Base-by-base conservation (phyloP, 1,284 basidiomycete species). In the Lentinula novae-zelandiae region DNA sequence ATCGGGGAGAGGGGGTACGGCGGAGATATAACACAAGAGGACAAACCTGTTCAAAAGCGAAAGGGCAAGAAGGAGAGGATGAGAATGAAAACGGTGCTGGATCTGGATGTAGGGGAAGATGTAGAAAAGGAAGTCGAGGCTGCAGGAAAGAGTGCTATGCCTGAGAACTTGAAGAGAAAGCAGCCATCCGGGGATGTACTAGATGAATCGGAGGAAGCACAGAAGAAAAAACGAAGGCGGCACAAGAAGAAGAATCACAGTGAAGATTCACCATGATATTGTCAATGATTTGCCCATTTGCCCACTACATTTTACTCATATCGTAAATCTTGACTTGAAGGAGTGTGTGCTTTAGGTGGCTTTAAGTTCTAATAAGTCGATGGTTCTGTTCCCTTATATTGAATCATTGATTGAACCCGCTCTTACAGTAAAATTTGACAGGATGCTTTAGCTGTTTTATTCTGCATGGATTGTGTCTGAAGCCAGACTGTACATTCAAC, bases 51-150 rank as follows among this genome's bases (percentile, higher is more conserved):
- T 66, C 89, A 87, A 78, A 89, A 86, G 73, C 73, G 89, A 66
- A 89, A 82, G 69, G 89, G 89, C 5, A 90, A 86, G 81, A 91
- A 90, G 76, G 89, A 91, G 75, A 78, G 89, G 46, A 76, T 82
- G 77, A 83, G 76, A 67, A 68, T 76, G 64, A 85, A 78, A 68
- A 73, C 67, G 69, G 57, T 42, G 2, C 53, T 31, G 60, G 57
- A 58, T 46, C 61, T 53, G 8, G 70, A 63, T 27, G 68, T 56
- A 7, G 65, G 53, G 2, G 67, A 53, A 9, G 72, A 63, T 33
- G 68, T 55, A 5, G 65, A 55, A 2, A 67, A 51, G 9, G 72
- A 63, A 15, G 72, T 51, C 31, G 62, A 60, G 9, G 68, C 63
- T n/a, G 56, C 48, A 58, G 60, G 34, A 62, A 49, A 60, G 58